Percentiles rank a stretch among this genome's conserved stretches.
Conservation (phyloP, 2,329 filamentous ascomycete genomes). For the Fusarium robinianum region DNA sequence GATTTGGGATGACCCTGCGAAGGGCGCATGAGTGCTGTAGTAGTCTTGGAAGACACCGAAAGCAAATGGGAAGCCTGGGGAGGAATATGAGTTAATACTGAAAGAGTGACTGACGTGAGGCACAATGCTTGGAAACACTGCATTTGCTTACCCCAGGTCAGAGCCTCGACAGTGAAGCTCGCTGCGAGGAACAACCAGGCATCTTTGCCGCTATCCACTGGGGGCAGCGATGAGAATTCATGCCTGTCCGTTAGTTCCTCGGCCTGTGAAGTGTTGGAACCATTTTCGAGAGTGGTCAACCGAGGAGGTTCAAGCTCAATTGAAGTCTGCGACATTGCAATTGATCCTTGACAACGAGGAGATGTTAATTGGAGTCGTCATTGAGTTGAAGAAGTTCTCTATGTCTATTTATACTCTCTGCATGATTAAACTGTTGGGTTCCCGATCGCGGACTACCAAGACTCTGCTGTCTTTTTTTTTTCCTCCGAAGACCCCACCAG, state of each 20-base stretch:
- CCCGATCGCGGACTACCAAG: too few species aligned
- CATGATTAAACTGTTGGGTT: too few species aligned
- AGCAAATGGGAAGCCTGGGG: conserved; percentile 65
- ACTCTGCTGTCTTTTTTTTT: too few species aligned
- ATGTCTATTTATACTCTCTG: too few species aligned
- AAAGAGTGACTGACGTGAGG: neutral
- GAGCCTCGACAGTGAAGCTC: conserved; percentile 40
- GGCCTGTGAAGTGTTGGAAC: neutral
- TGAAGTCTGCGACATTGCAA: too few species aligned
- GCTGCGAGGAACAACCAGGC: conserved; percentile 43
- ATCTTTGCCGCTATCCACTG: conserved; percentile 41
- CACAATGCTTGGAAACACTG: too few species aligned
- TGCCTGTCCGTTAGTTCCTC: neutral
- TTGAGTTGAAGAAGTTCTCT: too few species aligned
- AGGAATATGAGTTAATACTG: neutral
- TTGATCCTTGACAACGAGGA: too few species aligned
- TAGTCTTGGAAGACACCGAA: conserved; percentile 75
- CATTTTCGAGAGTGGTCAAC: neutral
- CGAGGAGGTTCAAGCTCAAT: conserved; percentile 2
- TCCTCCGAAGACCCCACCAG: too few species aligned
- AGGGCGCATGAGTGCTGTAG: conserved; percentile 64
- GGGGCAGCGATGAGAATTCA: conserved; percentile 32
- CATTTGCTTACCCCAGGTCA: conserved; percentile 42
- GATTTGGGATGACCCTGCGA: conserved; percentile 57
- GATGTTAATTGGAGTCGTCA: too few species aligned